These are phyloP conservation scores for Scopulariopsis brevicaulis DNA, from an alignment of 2,329 filamentous ascomycete species.

Conservation along the genomic window DNA sequence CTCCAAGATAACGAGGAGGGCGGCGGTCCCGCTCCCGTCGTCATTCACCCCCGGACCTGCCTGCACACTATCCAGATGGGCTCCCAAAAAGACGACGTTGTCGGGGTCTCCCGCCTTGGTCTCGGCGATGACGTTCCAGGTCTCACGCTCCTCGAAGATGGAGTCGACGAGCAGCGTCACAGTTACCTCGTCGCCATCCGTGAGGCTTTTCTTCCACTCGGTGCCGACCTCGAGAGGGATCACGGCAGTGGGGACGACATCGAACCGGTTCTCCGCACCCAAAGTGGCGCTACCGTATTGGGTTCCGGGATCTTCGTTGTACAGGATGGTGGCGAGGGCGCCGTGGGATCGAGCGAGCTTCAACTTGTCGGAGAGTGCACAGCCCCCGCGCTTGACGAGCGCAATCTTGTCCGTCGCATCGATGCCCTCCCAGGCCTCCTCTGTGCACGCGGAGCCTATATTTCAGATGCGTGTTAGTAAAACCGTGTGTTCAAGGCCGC, in stretches of 20 bases:
- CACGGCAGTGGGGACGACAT: conserved; percentile 23
- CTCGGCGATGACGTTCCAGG: conserved; percentile 29
- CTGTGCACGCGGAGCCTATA: conserved; percentile 26
- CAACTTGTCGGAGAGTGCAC: conserved; percentile 29
- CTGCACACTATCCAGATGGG: conserved; percentile 27
- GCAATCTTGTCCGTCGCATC: conserved; percentile 30
- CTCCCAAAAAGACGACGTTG: conserved; percentile 29
- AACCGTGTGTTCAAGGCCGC: neutral
- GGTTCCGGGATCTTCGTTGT: conserved; percentile 44
- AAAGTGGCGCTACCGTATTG: conserved; percentile 38
- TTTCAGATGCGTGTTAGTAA: neutral
- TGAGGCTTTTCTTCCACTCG: conserved; percentile 21
- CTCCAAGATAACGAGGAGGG: conserved; percentile 24
- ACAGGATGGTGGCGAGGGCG: conserved; percentile 39
- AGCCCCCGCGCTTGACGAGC: conserved; percentile 31
- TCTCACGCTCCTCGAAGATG: conserved; percentile 20
- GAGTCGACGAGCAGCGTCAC: conserved; percentile 25
- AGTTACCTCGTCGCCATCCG: conserved; percentile 18
- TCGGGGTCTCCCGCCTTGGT: conserved; percentile 29
- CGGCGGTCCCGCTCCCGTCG: conserved; percentile 25
- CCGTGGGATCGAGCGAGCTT: conserved; percentile 28
- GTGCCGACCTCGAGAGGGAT: conserved; percentile 22
- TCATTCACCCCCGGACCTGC: conserved; percentile 28
- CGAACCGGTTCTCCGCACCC: conserved; percentile 24
- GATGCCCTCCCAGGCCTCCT: conserved; percentile 30